A percentile compares a stretch with the other conserved stretches of the same genome.
These are phyloP conservation scores for Cydonia oblonga DNA, from an alignment of 331 rosid species.

Conservation along the genomic window DNA sequence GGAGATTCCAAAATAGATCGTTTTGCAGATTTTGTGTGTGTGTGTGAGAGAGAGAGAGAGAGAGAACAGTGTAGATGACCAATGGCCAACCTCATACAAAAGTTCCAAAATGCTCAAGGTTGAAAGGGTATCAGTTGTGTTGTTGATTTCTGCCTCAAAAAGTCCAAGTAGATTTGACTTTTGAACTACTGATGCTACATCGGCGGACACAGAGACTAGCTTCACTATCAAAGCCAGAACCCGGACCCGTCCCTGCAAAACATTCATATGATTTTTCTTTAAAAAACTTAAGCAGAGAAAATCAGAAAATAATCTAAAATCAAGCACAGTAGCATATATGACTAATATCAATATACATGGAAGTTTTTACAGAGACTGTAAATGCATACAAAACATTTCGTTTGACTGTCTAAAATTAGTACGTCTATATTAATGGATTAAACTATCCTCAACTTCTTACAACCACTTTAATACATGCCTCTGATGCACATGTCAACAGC, in stretches of 20 bases:
- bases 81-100: conserved; percentile 63
- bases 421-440: not conserved
- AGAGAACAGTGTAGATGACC: not conserved
- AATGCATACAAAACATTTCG: not conserved
- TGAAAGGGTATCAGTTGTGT: conserved; percentile 59
- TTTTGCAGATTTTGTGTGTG: not conserved
- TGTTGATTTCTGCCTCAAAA: conserved; percentile 67
- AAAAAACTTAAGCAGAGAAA: not conserved
- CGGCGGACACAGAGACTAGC: conserved; percentile 63
- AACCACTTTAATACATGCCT: not conserved
- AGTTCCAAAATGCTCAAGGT: conserved; percentile 84
- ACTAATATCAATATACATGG: not conserved
- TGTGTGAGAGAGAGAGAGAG: not conserved
- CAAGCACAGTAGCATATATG: not conserved
- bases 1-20: not conserved
- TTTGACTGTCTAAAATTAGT: not conserved
- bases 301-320: conserved; percentile 7
- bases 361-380: not conserved
- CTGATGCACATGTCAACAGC: not conserved
- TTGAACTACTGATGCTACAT: conserved; percentile 56
- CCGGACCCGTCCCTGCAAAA: conserved; percentile 73
- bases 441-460: not conserved
- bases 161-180: conserved; percentile 52
- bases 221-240: conserved; percentile 81
- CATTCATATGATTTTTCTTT: not conserved